Evolutionary conservation across 306 rosid species (phyloP), one percentile per base, ranked within the genome.

Genomic region (Vachellia pachyceras): DNA sequence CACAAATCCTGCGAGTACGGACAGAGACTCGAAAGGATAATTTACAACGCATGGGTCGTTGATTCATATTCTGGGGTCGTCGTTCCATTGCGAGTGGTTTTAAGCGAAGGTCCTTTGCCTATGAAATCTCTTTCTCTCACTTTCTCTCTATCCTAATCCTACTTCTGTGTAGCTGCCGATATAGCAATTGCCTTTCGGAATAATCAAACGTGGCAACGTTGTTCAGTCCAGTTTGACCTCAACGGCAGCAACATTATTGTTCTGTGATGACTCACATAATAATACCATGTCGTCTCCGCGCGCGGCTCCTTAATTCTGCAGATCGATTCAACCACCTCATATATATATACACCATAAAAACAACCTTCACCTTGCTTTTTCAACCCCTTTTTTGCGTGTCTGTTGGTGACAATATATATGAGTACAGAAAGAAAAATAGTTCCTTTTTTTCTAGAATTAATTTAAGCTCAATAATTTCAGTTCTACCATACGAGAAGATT

Each of bases 61-160:
- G n/a, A 5, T 64, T 64, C 22, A 7, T n/a, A n/a, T 40, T 42
- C 5, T 20, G 13, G 55, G 74, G 55, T 41, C 14, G n/a, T 69
- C 36, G 10, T 69, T 20, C 72, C 77, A 44, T 45, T 82, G 18
- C 67, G 15, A 57, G 29, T 22, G 15, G 64, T 22, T 18, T 80
- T 55, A 13, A 61, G 67, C 61, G 45, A 45, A 61, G 67, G 64
- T 71, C 68, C 63, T 69, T 52, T 50, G 33, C 40, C 23, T 57
- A 12, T 67, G 33, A 40, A 25, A 60, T 60, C 66, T 60, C 39
- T 60, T 10, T 58, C 39, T 60, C 67, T 60, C 23, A 1, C 12
- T 55, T 20, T 55, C 68, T n/a, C n/a, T n/a, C n/a, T n/a, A n/a
- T 36, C 70, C 36, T 4, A 18, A 29, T 58, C n/a, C 66, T 58